A percentile compares a stretch with the other conserved stretches of the same genome.
phyloP scores from a whole-genome alignment of 768 basidiomycete genomes.

The Suillus sp. region DNA sequence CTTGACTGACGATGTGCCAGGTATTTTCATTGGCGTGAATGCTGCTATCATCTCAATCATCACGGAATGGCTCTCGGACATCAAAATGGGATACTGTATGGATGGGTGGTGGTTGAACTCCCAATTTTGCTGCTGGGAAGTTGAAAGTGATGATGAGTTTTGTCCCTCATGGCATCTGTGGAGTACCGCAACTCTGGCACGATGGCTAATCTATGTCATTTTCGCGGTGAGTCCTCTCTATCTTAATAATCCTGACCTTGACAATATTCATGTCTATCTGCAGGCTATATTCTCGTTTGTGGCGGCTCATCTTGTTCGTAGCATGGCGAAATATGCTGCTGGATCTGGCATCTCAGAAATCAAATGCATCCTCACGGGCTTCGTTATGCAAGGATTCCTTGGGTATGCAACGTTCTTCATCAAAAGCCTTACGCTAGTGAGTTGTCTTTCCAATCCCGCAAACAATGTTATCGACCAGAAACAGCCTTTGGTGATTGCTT shows the following conservation, averaged over 20 bases:
- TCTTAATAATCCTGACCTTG: background rate
- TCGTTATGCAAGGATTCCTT: slow-evolving; percentile 95
- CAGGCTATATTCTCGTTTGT: slow-evolving; percentile 83
- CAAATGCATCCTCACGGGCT: slow-evolving; percentile 96
- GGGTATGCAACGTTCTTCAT: slow-evolving; percentile 88
- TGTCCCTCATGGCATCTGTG: slow-evolving; percentile 94
- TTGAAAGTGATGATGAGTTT: slow-evolving; percentile 77
- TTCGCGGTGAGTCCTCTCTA: slow-evolving; percentile 71
- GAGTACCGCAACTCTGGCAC: slow-evolving; percentile 68
- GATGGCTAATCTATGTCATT: slow-evolving; percentile 84
- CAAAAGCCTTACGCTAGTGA: slow-evolving; percentile 90
- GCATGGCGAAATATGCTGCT: slow-evolving; percentile 92
- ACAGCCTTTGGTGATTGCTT: slow-evolving; percentile 95
- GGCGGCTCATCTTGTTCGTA: slow-evolving; percentile 86
- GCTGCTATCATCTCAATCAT: slow-evolving; percentile 95
- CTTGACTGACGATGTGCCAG: slow-evolving; percentile 40
- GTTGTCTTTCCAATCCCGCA: slow-evolving; percentile 29
- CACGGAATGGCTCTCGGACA: slow-evolving; percentile 96
- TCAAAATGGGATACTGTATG: slow-evolving; percentile 96
- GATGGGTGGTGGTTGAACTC: slow-evolving; percentile 99
- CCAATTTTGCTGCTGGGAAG: slow-evolving; percentile 98
- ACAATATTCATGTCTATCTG: slow-evolving; percentile 11
- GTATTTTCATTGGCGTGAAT: slow-evolving; percentile 87
- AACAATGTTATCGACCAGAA: slow-evolving; percentile 19
- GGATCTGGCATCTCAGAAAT: slow-evolving; percentile 99